These are phyloP conservation scores for Ophiognomonia clavigignenti-juglandacearum DNA, from an alignment of 2,329 filamentous ascomycete genomes.

Conservation along the genomic window DNA sequence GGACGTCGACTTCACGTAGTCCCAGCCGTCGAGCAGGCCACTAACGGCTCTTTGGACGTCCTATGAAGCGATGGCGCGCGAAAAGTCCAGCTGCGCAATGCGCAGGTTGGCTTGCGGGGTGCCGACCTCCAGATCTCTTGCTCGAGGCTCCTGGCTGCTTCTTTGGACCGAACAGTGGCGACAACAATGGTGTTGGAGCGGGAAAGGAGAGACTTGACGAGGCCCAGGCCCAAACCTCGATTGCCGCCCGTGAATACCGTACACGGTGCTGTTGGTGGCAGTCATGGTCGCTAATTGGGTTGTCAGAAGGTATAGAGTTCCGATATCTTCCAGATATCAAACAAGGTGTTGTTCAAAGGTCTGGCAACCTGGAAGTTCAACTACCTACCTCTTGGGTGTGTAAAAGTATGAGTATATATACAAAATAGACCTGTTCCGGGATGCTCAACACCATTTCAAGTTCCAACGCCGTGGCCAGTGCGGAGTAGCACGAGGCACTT, in stretches of 20 bases:
- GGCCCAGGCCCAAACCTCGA: constrained; percentile 34
- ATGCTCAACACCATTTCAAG: too few species aligned
- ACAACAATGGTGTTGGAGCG: constrained; percentile 49
- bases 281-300: too few species aligned
- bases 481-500: too few species aligned
- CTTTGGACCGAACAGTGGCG: constrained; percentile 28
- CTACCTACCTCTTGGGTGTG: too few species aligned
- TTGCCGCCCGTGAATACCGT: constrained; percentile 39
- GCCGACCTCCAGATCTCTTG: constrained; percentile 20
- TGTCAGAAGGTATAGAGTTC: too few species aligned
- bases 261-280: too few species aligned
- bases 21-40: constrained; percentile 29
- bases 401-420: too few species aligned
- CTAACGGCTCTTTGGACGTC: constrained; percentile 11
- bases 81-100: constrained; percentile 33
- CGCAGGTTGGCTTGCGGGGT: constrained; percentile 26
- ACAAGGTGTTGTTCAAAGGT: too few species aligned
- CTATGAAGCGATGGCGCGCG: constrained; percentile 20
- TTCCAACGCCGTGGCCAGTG: too few species aligned
- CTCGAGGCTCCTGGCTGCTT: constrained; percentile 16
- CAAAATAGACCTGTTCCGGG: too few species aligned
- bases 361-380: too few species aligned
- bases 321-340: too few species aligned
- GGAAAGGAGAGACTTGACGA: constrained; percentile 32
- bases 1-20: constrained; percentile 40